These are phyloP conservation scores for Candida endomychidarum DNA, from an alignment of 805 yeast species.

Conservation along the genomic window DNA sequence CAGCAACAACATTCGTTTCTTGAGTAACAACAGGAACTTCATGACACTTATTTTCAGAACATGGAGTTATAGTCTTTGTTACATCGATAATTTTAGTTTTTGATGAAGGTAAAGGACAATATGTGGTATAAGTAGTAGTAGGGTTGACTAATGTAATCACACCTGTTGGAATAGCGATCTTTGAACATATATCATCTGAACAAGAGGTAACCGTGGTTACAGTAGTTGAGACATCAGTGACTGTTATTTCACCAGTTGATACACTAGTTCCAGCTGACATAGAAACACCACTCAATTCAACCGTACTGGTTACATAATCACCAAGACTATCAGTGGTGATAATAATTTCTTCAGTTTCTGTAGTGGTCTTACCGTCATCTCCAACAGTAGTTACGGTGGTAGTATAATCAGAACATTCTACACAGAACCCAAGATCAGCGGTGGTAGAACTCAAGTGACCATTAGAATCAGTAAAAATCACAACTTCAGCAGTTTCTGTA, in stretches of 20 bases:
- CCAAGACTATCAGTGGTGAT: conserved; percentile 17
- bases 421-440: conserved; percentile 15
- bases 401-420: too few relatives aligned
- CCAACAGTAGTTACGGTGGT: too few relatives aligned
- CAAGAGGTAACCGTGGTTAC: conserved; percentile 24
- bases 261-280: too few relatives aligned
- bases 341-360: conserved; percentile 16
- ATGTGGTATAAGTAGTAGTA: conserved; percentile 25
- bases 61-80: too few relatives aligned
- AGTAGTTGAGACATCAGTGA: too few relatives aligned
- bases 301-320: conserved; percentile 12
- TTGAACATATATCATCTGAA: conserved; percentile 13
- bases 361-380: conserved; percentile 14
- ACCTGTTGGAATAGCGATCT: conserved; percentile 26
- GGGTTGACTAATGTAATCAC: conserved; percentile 33
- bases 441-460: conserved; percentile 16
- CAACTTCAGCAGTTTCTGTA: conserved; percentile 16
- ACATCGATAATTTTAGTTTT: too few relatives aligned
- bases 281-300: too few relatives aligned
- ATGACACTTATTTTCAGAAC: too few relatives aligned
- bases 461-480: conserved; percentile 15
- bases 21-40: too few relatives aligned
- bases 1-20: too few relatives aligned
- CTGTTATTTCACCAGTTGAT: too few relatives aligned
- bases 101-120: conserved; percentile 13